Conservation (phyloP, 208 protist species). For the Leishmania tarentolae region DNA sequence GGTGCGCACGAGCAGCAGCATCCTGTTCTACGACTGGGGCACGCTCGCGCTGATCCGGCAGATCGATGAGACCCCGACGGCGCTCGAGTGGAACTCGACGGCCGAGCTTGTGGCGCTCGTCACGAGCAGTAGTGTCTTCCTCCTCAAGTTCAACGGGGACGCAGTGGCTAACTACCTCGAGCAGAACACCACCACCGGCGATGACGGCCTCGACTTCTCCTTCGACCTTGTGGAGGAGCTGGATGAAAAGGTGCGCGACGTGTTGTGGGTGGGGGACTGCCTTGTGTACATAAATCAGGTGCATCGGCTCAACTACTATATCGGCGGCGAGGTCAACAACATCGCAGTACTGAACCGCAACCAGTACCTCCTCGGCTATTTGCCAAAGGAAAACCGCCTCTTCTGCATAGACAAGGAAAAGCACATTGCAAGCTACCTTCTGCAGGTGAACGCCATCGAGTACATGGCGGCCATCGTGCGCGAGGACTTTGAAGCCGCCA, state of each 20-base stretch:
- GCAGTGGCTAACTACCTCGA: slow-evolving; percentile 79
- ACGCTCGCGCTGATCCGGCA: slow-evolving; percentile 89
- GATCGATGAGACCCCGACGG: slow-evolving; percentile 94
- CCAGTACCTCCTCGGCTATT: slow-evolving; percentile 94
- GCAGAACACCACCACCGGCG: slow-evolving; percentile 45
- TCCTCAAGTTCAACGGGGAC: slow-evolving; percentile 95
- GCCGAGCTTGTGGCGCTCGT: slow-evolving; percentile 92
- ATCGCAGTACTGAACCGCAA: slow-evolving; percentile 92
- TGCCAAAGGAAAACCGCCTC: slow-evolving; percentile 95
- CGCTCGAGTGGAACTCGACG: slow-evolving; percentile 92
- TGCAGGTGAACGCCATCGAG: slow-evolving; percentile 94
- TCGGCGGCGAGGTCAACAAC: slow-evolving; percentile 94
- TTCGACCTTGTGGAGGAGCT: slow-evolving; percentile 96
- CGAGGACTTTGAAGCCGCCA: slow-evolving; percentile 93
- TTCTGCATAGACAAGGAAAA: slow-evolving; percentile 97
- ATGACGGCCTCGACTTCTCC: slow-evolving; percentile 96
- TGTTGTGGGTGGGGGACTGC: slow-evolving; percentile 97
- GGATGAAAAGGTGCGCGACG: slow-evolving; percentile 90
- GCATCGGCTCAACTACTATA: slow-evolving; percentile 97
- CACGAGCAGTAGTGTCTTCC: slow-evolving; percentile 90
- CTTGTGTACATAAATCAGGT: slow-evolving; percentile 96
- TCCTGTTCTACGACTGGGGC: slow-evolving; percentile 99
- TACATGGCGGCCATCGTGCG: slow-evolving; percentile 98
- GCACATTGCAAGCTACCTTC: slow-evolving; percentile 91
- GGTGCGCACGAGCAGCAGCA: slow-evolving; percentile 65